These are phyloP conservation scores for Thielaviopsis musarum DNA, from an alignment of 2,329 filamentous ascomycete species.

Conservation along the genomic window DNA sequence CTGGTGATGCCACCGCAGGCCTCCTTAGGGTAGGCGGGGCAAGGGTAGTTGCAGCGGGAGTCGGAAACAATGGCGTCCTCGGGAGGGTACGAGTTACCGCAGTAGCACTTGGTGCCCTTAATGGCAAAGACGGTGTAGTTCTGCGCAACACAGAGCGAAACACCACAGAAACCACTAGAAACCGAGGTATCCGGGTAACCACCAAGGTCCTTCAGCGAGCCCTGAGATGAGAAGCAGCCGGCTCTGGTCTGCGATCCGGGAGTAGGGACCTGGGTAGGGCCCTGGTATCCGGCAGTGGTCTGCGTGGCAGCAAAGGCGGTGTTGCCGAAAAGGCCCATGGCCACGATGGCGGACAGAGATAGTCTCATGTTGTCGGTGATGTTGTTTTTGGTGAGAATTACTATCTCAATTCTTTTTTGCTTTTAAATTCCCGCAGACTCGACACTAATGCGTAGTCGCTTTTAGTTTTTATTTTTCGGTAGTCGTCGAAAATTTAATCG, in stretches of 20 bases:
- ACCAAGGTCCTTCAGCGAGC: conserved; percentile 21
- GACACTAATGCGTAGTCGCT: too few species aligned
- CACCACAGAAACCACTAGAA: conserved; percentile 27
- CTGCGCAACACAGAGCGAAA: conserved; percentile 22
- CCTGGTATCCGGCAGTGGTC: conserved; percentile 11
- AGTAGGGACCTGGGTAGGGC: conserved; percentile 22
- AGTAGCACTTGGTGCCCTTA: conserved; percentile 50
- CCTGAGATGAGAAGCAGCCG: conserved; percentile 32
- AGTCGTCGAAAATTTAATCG: too few species aligned
- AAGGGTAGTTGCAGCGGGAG: conserved; percentile 45
- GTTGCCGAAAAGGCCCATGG: not conserved
- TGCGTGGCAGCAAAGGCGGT: conserved; percentile 16
- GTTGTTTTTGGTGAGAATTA: not conserved
- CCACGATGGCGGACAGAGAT: not conserved
- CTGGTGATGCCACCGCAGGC: conserved; percentile 35
- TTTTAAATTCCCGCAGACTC: too few species aligned
- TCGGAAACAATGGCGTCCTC: conserved; percentile 35
- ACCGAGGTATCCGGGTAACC: conserved; percentile 15
- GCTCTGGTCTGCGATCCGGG: conserved; percentile 26
- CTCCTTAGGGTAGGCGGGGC: conserved; percentile 43
- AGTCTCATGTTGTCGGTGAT: conserved; percentile 7
- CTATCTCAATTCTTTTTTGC: too few species aligned
- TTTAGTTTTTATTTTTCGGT: too few species aligned
- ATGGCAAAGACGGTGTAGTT: conserved; percentile 44
- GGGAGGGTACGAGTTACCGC: conserved; percentile 53